phyloP scores from a whole-genome alignment of 169 alveolate species.

The Neospora caninum region DNA sequence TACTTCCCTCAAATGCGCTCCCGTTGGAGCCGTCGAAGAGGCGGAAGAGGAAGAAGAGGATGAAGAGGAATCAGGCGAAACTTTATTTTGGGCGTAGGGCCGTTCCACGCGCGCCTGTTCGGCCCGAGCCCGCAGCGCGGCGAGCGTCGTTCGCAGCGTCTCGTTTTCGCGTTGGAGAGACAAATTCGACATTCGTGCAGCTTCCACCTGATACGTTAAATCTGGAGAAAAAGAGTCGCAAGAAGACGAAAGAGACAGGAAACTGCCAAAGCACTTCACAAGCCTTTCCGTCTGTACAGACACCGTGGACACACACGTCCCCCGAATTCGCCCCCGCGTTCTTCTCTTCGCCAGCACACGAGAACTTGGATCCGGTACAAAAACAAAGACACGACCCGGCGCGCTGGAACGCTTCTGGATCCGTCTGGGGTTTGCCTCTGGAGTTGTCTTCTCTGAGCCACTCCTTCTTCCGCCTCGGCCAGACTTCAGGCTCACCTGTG shows the following conservation, averaged over 20 bases:
- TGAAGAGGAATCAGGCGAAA: not conserved
- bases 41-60: not conserved
- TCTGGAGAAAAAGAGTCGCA: not conserved
- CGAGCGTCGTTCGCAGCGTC: not conserved
- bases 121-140: not conserved
- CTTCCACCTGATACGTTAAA: conserved; percentile 35
- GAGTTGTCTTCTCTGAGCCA: not conserved
- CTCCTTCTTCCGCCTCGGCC: not conserved
- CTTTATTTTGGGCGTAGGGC: not conserved
- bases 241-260: not conserved
- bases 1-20: no score
- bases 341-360: not conserved
- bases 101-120: not conserved
- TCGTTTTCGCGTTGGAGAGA: conserved; percentile 16
- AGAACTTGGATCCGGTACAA: no score
- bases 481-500: not conserved
- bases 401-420: no score
- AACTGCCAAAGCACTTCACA: no score
- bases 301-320: no score
- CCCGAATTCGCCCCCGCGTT: no score
- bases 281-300: no score
- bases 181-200: not conserved
- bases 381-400: no score
- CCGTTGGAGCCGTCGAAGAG: no score
- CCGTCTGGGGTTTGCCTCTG: no score